Conservation (phyloP, 2,329 filamentous ascomycete genomes). For the Magnaporthales sp. region DNA sequence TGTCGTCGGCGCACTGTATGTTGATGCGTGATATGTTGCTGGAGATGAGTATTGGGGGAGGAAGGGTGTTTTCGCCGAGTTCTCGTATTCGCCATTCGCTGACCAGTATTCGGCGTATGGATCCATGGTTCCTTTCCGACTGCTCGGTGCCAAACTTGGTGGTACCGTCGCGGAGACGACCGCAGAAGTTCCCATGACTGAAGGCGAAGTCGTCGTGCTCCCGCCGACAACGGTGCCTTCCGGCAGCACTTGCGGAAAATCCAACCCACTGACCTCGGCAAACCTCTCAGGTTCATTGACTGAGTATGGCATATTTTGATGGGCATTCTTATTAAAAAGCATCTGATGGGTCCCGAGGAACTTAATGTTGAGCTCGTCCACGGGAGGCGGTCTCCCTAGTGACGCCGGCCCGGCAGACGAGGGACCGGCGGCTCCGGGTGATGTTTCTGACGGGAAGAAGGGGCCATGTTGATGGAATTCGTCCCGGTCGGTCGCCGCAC, state of each 20-base stretch:
- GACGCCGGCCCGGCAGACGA: neutral
- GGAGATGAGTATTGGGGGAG: neutral
- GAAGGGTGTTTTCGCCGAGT: neutral
- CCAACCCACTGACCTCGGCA: neutral
- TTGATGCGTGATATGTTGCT: neutral
- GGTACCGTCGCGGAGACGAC: neutral
- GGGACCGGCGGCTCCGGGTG: neutral
- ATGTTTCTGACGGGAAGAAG: neutral
- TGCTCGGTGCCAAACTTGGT: neutral
- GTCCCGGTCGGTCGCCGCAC: neutral
- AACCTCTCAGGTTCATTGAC: neutral
- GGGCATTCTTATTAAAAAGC: neutral
- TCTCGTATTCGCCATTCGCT: neutral
- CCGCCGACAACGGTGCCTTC: neutral
- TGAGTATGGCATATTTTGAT: neutral
- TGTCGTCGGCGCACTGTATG: neutral
- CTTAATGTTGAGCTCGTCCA: neutral
- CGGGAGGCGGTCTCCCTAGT: neutral
- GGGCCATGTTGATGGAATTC: neutral
- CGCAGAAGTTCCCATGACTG: neutral
- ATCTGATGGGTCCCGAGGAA: neutral
- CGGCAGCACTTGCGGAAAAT: neutral
- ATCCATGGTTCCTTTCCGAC: neutral
- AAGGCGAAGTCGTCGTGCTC: neutral
- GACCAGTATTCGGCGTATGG: neutral